These are phyloP conservation scores for Plasmodium gallinaceum DNA, from an alignment of 169 alveolate species.

Conservation along the genomic window DNA sequence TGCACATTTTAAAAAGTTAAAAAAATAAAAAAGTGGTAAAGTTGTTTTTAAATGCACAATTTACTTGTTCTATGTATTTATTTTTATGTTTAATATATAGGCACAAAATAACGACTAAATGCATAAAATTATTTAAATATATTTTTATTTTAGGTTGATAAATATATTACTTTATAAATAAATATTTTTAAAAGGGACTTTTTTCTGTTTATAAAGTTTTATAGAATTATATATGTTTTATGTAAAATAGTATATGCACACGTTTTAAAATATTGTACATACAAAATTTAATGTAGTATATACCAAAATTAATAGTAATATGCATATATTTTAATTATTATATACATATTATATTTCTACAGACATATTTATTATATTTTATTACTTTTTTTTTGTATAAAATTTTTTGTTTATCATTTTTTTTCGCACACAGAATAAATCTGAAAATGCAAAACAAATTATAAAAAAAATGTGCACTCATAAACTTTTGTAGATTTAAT, in stretches of 20 bases:
- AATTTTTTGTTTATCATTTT: neutral
- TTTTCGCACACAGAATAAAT: slow-evolving; percentile 8
- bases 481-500: slow-evolving; percentile 10
- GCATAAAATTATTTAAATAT: slow-evolving; percentile 3
- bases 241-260: slow-evolving; percentile 3
- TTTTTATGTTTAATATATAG: neutral
- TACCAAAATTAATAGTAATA: neutral
- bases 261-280: slow-evolving; percentile 1
- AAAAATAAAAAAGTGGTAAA: slow-evolving; percentile 4
- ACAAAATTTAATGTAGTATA: slow-evolving; percentile 1
- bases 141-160: neutral
- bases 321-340: slow-evolving; percentile 1
- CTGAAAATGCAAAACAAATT: slow-evolving; percentile 12
- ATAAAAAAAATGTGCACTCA: slow-evolving; percentile 16
- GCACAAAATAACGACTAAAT: slow-evolving; percentile 13
- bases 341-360: slow-evolving; percentile 1
- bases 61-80: slow-evolving; percentile 29
- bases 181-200: neutral
- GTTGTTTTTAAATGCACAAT: slow-evolving; percentile 40
- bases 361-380: neutral
- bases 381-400: neutral
- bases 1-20: slow-evolving; percentile 44
- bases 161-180: neutral
- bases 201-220: slow-evolving; percentile 21
- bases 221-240: slow-evolving; percentile 29